Conservation (phyloP, 192 early-diverging fungal genomes). For the Pilobolus umbonatus region DNA sequence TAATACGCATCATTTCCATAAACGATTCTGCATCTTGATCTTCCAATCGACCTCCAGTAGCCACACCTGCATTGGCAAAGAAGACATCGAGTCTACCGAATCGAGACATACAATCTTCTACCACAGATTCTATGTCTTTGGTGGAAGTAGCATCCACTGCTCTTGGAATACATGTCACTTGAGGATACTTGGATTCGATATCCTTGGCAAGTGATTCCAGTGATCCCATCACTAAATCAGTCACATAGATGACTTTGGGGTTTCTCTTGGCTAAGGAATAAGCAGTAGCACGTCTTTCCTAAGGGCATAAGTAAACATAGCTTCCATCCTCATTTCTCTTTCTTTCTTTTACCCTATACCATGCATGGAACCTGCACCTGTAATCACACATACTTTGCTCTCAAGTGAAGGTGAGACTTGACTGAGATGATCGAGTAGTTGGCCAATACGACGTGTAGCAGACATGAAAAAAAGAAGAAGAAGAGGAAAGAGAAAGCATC, state of each 20-base stretch:
- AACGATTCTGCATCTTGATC: constrained; percentile 31
- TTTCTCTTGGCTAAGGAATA: constrained; percentile 26
- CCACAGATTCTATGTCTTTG: constrained; percentile 24
- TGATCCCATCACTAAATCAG: constrained; percentile 35
- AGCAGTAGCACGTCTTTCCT: constrained; percentile 32
- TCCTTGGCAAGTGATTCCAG: constrained; percentile 35
- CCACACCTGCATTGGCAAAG: constrained; percentile 49
- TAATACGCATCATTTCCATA: constrained; percentile 36
- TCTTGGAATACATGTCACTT: constrained; percentile 29
- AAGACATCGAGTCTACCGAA: constrained; percentile 53
- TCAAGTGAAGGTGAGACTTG: constrained; percentile 22
- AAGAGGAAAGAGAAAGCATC: neutral
- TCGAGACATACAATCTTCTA: constrained; percentile 35
- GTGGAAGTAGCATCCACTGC: constrained; percentile 45
- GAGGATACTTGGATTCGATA: constrained; percentile 30
- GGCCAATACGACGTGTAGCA: constrained; percentile 23
- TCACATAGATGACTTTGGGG: constrained; percentile 38
- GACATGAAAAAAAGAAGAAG: neutral
- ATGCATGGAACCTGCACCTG: constrained; percentile 41
- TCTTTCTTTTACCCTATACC: constrained; percentile 41
- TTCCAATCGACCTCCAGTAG: constrained; percentile 21
- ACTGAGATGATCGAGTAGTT: constrained; percentile 24
- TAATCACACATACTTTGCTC: constrained; percentile 48
- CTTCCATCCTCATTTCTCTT: neutral
- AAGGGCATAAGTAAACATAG: neutral